phyloP scores from a whole-genome alignment of 768 basidiomycete genomes.

The Agrocybe pediades region DNA sequence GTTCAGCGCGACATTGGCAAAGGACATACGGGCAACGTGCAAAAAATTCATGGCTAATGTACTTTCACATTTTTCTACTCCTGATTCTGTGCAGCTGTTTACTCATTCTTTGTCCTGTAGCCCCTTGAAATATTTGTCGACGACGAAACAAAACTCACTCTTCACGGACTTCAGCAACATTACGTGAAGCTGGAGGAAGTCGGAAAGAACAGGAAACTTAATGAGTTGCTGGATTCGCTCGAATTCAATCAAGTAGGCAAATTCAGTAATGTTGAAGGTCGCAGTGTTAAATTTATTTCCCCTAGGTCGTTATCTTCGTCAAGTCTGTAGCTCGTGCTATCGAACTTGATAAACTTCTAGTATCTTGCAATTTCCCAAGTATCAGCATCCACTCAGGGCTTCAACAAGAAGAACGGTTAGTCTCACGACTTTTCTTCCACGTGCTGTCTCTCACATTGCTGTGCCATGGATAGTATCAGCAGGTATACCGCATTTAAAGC shows the following conservation, averaged over 20 bases:
- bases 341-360: slow-evolving; percentile 92
- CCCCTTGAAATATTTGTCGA: slow-evolving; percentile 99
- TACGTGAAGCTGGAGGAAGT: slow-evolving; percentile 96
- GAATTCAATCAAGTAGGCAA: slow-evolving; percentile 93
- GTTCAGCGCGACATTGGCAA: slow-evolving; percentile 98
- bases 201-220: slow-evolving; percentile 95
- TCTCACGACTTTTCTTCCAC: slow-evolving; percentile 6
- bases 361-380: slow-evolving; percentile 98
- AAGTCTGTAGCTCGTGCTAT: slow-evolving; percentile 97
- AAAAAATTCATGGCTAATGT: slow-evolving; percentile 99
- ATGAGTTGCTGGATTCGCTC: slow-evolving; percentile 90
- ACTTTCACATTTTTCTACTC: slow-evolving; percentile 36
- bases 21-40: slow-evolving; percentile 96
- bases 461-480: slow-evolving; percentile 62
- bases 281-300: background rate
- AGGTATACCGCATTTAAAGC: slow-evolving; percentile 99
- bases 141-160: slow-evolving; percentile 96
- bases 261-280: background rate
- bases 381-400: slow-evolving; percentile 97
- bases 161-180: slow-evolving; percentile 98
- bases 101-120: slow-evolving; percentile 41
- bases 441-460: slow-evolving; percentile 7
- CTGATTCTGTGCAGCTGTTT: slow-evolving; percentile 1
- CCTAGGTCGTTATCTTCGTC: slow-evolving; percentile 97
- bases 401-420: slow-evolving; percentile 93